phyloP scores from a whole-genome alignment of 108 stramenopile species.

The Skeletonema costatum region DNA sequence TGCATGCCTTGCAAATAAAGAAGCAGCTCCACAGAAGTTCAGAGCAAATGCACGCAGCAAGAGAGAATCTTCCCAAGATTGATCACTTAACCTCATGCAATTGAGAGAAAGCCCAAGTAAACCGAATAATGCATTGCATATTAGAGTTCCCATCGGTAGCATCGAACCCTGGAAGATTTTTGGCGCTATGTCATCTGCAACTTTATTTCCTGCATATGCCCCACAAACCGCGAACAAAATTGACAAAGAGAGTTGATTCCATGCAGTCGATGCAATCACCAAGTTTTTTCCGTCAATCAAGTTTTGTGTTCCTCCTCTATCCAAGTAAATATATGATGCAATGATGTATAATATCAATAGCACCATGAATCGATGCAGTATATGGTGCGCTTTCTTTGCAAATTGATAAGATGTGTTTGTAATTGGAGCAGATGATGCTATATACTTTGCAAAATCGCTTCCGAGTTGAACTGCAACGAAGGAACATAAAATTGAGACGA shows the following conservation, averaged over 20 bases:
- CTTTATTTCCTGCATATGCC: background rate
- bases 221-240: background rate
- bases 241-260: background rate
- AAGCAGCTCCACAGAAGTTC: slow-evolving; percentile 44
- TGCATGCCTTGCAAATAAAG: slow-evolving; percentile 39
- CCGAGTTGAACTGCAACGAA: slow-evolving; percentile 33
- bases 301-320: background rate
- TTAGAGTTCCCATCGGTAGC: slow-evolving; percentile 30
- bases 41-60: slow-evolving; percentile 22
- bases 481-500: slow-evolving; percentile 24
- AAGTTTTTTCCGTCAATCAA: slow-evolving; percentile 8
- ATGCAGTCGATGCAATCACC: slow-evolving; percentile 3
- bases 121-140: slow-evolving; percentile 37
- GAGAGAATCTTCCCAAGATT: slow-evolving; percentile 27
- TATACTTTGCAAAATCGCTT: slow-evolving; percentile 29
- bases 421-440: slow-evolving; percentile 12
- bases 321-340: slow-evolving; percentile 10
- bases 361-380: slow-evolving; percentile 13
- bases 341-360: slow-evolving; percentile 18
- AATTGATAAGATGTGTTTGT: slow-evolving; percentile 22
- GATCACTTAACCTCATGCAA: slow-evolving; percentile 9
- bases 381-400: slow-evolving; percentile 6
- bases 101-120: slow-evolving; percentile 24
- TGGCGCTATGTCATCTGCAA: background rate
- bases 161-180: background rate